Base-by-base conservation (phyloP, 305 asterid species). In the Fraxinus angustifolia region DNA sequence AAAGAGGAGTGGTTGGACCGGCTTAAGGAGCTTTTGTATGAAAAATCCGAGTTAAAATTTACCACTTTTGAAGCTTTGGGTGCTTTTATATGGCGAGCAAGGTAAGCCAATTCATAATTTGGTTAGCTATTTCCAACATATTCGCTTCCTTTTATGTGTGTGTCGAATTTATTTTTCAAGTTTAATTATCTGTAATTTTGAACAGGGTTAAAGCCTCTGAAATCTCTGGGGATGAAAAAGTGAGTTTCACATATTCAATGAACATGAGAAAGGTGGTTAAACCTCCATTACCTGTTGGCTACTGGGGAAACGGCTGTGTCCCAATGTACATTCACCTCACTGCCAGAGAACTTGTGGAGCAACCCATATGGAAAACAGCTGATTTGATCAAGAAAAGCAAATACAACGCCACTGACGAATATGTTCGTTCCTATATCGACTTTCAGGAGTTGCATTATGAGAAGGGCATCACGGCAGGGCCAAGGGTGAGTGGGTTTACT, bases 251-350 rank as follows among this genome's bases (percentile, higher is more conserved):
- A 28, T 94, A 91, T 76, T 85, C 94, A 31, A 89, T 88, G 83
- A 94, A 89, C 83, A 85, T 92, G 53, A 88, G 97, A 81, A 92
- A 87, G 62, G 16, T 82, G 56, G 85, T 89, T 1, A 87, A 84
- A 23, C 97, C 98, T 28, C 87, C 94, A 0, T 81, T 94, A 10
- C 97, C 97, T 1, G 77, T 77, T 4, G 97, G 94, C 34, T 94
- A 94, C 73, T 94, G 97, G 97, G 98, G 98, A 80, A 94, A 94
- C 71, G 92, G 97, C 10, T 94, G 98, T 50, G 97, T 92, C n/a
- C 97, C 97, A 1, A 91, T 94, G 92, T 90, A 89, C 78, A 90
- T 89, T 0, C 92, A 89, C 75, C 91, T 87, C 73, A 82, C 87
- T 7, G 95, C 95, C 1, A 84, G 33, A 4, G 91, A 92, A 82